Percentiles rank a stretch among this genome's conserved stretches.
Evolutionary conservation across 2,329 filamentous ascomycete species (phyloP).

Genomic region (Pseudonectria foliicola): DNA sequence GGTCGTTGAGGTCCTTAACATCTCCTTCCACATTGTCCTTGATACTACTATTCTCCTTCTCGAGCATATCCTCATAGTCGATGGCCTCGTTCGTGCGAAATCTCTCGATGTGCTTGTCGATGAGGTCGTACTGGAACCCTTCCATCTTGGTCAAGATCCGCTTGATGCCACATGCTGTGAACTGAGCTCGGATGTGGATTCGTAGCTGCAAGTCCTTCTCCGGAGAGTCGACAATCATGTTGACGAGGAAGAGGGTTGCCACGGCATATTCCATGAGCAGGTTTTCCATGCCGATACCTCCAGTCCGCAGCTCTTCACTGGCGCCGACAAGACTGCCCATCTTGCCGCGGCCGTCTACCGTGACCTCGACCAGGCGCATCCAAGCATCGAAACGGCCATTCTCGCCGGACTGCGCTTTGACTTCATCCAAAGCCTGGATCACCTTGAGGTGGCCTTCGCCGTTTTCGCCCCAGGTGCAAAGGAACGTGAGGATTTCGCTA

Average conservation of each 20-base stretch:
- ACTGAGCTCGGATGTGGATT: constrained; percentile 91
- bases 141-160: constrained; percentile 95
- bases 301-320: constrained; percentile 90
- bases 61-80: constrained; percentile 95
- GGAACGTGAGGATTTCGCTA: constrained; percentile 90
- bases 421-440: constrained; percentile 83
- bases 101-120: constrained; percentile 95
- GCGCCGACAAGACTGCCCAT: constrained; percentile 97
- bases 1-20: constrained; percentile 86
- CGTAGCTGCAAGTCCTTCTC: constrained; percentile 83
- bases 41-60: constrained; percentile 83
- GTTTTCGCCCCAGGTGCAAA: constrained; percentile 84
- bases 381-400: constrained; percentile 95
- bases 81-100: constrained; percentile 93
- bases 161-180: constrained; percentile 92
- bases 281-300: constrained; percentile 98
- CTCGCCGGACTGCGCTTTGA: constrained; percentile 81
- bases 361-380: constrained; percentile 98
- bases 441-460: constrained; percentile 89
- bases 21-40: constrained; percentile 83
- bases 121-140: constrained; percentile 93
- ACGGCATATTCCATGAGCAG: constrained; percentile 98
- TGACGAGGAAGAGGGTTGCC: constrained; percentile 87
- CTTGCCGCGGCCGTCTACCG: constrained; percentile 92
- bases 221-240: constrained; percentile 90